Evolutionary conservation across 1,139 yeast species (phyloP).

Genomic region (Debaryomyces coudertii): DNA sequence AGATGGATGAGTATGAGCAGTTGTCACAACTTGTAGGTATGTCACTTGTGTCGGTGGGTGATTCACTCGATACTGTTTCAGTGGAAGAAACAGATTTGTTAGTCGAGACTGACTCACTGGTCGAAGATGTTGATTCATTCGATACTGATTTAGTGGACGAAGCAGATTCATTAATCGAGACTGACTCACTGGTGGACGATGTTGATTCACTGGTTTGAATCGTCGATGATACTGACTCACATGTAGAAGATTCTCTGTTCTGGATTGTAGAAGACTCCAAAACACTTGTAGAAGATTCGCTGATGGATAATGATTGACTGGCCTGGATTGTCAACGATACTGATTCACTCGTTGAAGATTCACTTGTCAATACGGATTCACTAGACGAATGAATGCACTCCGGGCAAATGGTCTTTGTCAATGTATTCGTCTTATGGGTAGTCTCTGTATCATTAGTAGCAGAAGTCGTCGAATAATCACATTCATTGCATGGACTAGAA

Average conservation of each 20-base stretch:
- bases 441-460: background rate
- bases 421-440: background rate
- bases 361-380: background rate
- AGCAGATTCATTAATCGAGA: background rate
- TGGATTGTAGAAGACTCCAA: background rate
- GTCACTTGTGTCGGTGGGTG: too few relatives aligned
- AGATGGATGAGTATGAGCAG: background rate
- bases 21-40: background rate
- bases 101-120: background rate
- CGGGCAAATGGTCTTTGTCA: background rate
- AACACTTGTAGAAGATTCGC: background rate
- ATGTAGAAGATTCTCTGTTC: background rate
- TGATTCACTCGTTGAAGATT: background rate
- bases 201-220: background rate
- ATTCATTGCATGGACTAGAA: background rate
- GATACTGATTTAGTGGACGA: background rate
- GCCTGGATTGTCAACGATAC: background rate
- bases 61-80: too few relatives aligned
- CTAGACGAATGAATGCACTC: conserved; percentile 1
- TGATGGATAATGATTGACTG: background rate
- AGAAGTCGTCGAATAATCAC: background rate
- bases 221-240: background rate
- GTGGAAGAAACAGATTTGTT: too few relatives aligned
- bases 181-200: background rate
- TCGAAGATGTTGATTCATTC: background rate